Base-by-base conservation (phyloP, 306 rosid genomes). In the Lathyrus oleraceus region DNA sequence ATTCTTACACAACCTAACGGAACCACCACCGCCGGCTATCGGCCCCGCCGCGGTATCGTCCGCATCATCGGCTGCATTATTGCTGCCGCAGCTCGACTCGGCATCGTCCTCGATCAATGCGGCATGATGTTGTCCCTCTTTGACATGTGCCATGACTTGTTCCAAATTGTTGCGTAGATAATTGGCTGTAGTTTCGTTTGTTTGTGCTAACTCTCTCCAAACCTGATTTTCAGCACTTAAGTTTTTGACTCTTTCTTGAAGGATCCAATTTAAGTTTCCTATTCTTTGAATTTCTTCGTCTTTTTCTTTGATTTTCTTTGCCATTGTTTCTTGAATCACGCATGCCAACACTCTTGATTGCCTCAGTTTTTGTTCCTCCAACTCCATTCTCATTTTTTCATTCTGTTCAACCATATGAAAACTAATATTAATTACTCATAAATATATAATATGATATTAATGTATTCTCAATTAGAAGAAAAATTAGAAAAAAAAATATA, bases 221-320 rank as follows among this genome's bases (percentile, higher is more conserved):
- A 87, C 60, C 48, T 94, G 98, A 21, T 90, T 94, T 82, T 94
- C 98, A 2, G 81, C 52, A 32, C 81, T 85, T 4, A 94, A 56
- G 16, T 47, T 73, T 27, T 75, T 84, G 11, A 88, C 91, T 20
- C 84, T 83, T 25, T 94, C 97, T 64, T 87, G 89, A 8, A 94
- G 90, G 0, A 62, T 78, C 92, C 90, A 88, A 36, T 88, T 94
- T 27, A 88, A 23, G 39, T 88, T 94, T 10, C 83, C 84, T 66
- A 90, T 83, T 47, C 85, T 84, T 54, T 76, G 87, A 19, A 94
- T 88, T 51, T 94, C 95, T 2, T 88, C 97, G n/a, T 94, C 98
- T 30, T 90, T 93, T 54, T 88, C 96, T 43, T 65, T 87, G 48
- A 93, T 4, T 20, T 82, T 94, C 80, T 83, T 87, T 27, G 30